These are phyloP conservation scores for Monosporascus sp. DNA, from an alignment of 2,329 filamentous ascomycete species.

Conservation along the genomic window DNA sequence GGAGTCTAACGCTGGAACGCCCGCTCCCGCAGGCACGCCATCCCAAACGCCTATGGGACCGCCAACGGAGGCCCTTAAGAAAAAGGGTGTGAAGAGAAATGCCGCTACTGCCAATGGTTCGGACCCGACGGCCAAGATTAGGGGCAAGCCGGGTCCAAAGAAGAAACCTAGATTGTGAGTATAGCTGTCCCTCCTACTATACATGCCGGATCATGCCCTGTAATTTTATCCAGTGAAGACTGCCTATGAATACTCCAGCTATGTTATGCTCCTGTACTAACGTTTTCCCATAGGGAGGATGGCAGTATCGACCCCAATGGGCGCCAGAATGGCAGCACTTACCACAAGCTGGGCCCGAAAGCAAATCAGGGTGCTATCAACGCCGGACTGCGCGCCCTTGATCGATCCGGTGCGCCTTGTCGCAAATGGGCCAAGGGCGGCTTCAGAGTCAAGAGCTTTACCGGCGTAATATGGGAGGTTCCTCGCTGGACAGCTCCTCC, in stretches of 20 bases:
- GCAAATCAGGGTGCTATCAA: slow-evolving; percentile 98
- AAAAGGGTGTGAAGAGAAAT: slow-evolving; percentile 69
- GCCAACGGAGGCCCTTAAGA: slow-evolving; percentile 60
- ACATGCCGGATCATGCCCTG: not conserved
- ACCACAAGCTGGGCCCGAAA: slow-evolving; percentile 89
- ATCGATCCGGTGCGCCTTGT: slow-evolving; percentile 86
- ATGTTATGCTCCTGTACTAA: slow-evolving; percentile 23
- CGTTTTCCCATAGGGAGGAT: slow-evolving; percentile 47
- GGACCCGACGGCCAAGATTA: slow-evolving; percentile 56
- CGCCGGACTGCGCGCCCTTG: slow-evolving; percentile 86
- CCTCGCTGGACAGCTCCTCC: slow-evolving; percentile 75
- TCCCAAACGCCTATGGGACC: slow-evolving; percentile 54
- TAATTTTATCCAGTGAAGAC: not conserved
- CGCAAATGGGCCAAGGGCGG: slow-evolving; percentile 84
- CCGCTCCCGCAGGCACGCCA: slow-evolving; percentile 51
- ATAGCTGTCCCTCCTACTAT: slow-evolving; percentile 1
- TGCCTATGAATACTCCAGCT: slow-evolving; percentile 4
- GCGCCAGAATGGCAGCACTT: slow-evolving; percentile 41
- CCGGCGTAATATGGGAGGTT: slow-evolving; percentile 77
- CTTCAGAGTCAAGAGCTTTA: slow-evolving; percentile 87
- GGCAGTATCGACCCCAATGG: slow-evolving; percentile 56
- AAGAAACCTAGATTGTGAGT: slow-evolving; percentile 93
- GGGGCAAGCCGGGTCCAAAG: slow-evolving; percentile 90
- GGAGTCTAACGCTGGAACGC: slow-evolving; percentile 57
- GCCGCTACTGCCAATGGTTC: slow-evolving; percentile 60